Evolutionary conservation across 2,329 filamentous ascomycete species (phyloP).

Genomic region (Colletotrichum theobromicola): DNA sequence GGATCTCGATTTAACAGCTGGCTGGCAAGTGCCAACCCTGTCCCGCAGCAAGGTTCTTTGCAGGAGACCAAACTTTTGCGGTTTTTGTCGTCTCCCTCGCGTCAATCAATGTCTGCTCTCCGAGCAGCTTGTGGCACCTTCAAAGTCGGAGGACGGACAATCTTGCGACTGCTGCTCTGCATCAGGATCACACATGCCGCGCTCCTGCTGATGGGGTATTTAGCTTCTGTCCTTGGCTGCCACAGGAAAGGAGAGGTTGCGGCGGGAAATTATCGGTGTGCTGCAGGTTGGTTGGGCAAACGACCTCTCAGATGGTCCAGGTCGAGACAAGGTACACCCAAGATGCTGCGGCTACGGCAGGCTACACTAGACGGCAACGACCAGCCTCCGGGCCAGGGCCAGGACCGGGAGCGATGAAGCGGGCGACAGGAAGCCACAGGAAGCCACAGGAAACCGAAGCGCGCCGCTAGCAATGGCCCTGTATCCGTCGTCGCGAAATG

Average conservation of each 20-base stretch:
- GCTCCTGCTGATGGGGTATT: not conserved
- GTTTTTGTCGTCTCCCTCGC: not conserved
- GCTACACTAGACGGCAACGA: not conserved
- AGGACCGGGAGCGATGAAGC: not conserved
- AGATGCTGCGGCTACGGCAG: constrained; percentile 9
- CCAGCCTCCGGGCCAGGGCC: not conserved
- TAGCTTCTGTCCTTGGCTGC: not conserved
- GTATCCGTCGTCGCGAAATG: not conserved
- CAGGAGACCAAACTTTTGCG: not conserved
- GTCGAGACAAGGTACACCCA: constrained; percentile 9
- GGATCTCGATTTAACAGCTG: not conserved
- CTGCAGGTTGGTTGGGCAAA: not conserved
- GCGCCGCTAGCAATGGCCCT: not conserved
- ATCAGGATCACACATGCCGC: not conserved
- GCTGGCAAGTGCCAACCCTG: not conserved
- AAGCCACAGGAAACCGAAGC: not conserved
- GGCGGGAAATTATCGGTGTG: not conserved
- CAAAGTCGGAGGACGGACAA: not conserved
- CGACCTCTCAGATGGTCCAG: not conserved
- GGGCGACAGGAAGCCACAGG: not conserved
- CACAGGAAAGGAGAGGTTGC: not conserved
- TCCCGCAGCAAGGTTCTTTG: not conserved
- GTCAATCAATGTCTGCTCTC: not conserved
- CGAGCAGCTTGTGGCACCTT: not conserved
- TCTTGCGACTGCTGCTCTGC: not conserved